Conservation (phyloP, 164 flowering plant species). For the Cinnamomum chago region DNA sequence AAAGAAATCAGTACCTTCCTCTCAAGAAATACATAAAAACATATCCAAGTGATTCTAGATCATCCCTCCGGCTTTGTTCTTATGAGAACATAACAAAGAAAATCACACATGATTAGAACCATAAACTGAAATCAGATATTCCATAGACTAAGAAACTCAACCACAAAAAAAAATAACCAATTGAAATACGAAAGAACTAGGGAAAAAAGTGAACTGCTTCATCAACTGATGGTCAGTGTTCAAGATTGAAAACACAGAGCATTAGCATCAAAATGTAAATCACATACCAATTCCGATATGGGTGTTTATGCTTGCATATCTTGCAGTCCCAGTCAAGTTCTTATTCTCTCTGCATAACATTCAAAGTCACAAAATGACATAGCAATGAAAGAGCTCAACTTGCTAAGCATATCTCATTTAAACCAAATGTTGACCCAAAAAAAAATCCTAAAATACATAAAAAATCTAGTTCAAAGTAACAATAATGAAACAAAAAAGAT, state of each 20-base stretch:
- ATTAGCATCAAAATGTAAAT: neutral
- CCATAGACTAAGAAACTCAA: neutral
- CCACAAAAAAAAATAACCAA: neutral
- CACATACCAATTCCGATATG: conserved; percentile 87
- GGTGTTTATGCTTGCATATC: conserved; percentile 95
- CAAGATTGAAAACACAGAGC: neutral
- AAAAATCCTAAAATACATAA: too few species aligned
- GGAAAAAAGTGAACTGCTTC: conserved; percentile 5
- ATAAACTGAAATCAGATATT: neutral
- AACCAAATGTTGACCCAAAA: too few species aligned
- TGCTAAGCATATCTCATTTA: neutral
- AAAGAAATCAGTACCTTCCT: conserved; percentile 57
- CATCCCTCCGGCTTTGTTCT: conserved; percentile 97
- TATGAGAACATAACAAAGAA: conserved; percentile 5
- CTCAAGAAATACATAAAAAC: conserved; percentile 85
- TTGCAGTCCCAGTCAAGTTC: conserved; percentile 89
- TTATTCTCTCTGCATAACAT: conserved; percentile 64
- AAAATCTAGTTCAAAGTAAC: too few species aligned
- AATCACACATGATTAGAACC: conserved; percentile 3
- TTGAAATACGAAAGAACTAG: neutral
- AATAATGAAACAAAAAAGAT: too few species aligned
- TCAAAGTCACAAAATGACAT: neutral
- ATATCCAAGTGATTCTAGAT: conserved; percentile 90
- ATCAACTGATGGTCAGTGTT: neutral
- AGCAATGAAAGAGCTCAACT: neutral